Conservation (phyloP, 768 basidiomycete species). For the Artomyces pyxidatus region DNA sequence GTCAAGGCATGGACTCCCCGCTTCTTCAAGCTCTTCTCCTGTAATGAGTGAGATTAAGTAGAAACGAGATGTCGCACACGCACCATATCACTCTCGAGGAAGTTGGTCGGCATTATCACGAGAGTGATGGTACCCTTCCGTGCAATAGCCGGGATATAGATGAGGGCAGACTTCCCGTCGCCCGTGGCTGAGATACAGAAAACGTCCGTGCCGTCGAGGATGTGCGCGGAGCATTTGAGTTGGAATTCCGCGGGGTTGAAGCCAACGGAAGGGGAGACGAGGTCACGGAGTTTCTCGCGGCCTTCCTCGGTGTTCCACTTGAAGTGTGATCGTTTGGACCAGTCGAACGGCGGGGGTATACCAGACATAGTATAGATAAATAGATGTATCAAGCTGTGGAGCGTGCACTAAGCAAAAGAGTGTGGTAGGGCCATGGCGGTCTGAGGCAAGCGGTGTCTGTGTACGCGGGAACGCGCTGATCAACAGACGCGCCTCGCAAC, state of each 20-base stretch:
- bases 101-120: constrained; percentile 5
- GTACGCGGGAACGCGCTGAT: no score
- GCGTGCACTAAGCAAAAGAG: no score
- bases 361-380: not conserved
- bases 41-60: not conserved
- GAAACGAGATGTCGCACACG: not conserved
- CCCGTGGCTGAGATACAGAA: constrained; percentile 4
- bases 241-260: not conserved
- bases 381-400: not conserved
- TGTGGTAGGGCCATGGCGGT: no score
- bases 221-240: not conserved
- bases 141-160: constrained; percentile 2
- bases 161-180: constrained; percentile 2
- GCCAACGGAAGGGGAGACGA: not conserved
- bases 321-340: not conserved
- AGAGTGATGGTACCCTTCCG: not conserved
- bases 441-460: no score
- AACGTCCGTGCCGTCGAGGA: constrained; percentile 2
- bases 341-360: not conserved
- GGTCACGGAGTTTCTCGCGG: not conserved
- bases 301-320: not conserved
- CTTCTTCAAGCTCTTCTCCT: not conserved
- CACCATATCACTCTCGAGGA: not conserved
- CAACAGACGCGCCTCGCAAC: no score
- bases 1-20: constrained; percentile 2